Base-by-base conservation (phyloP, 164 flowering plant genomes). In the Magnolia sinica region DNA sequence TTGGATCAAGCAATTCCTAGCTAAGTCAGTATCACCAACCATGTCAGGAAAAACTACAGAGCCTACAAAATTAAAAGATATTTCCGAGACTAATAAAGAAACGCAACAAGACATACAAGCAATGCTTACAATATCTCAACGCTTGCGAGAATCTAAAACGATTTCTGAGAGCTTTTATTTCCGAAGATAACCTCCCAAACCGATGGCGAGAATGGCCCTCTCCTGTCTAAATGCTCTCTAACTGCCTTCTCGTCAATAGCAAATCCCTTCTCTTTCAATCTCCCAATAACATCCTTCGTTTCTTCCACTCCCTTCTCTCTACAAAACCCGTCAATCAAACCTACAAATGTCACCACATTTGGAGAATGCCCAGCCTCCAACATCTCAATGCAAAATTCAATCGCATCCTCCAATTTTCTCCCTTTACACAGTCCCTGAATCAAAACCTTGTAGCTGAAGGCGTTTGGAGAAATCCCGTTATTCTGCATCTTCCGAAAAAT, bases 401-500 rank as follows among this genome's bases (percentile, higher is more conserved):
- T 45, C 2, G 93, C 94, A 70, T 91, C 97, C 51, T 91, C 97
- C 77, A 91, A 70, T 31, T 79, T 73, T 71, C 74, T 73, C 63
- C 88, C 90, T 31, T 82, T 86, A 64, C 78, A 88, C 59, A 94
- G 72, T 0, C 98, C 98, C 73, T 85, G 90, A 65, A 96, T 79
- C 81, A 96, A 80, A 23, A 92, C 85, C 0, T 75, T 74, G 77
- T 90, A 96, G 76, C 88, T 91, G 71, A 86, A 91, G 4, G 98
- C 98, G 82, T 94, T 94, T 0, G 99, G 97, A 9, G 79, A 22
- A 27, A 94, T 84, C 7, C 92, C 92, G 78, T 90, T 91, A 27
- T 31, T 78, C 84, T 89, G 91, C 99, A 96, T 96, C 79, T 94
- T 96, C 85, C 88, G 84, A 79, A 96, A 96, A 68, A 94, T 85